Evolutionary conservation across 129 eudicot genomes (phyloP), one percentile per base, ranked within the genome.

Genomic region (carrot (Daucus carota)): DNA sequence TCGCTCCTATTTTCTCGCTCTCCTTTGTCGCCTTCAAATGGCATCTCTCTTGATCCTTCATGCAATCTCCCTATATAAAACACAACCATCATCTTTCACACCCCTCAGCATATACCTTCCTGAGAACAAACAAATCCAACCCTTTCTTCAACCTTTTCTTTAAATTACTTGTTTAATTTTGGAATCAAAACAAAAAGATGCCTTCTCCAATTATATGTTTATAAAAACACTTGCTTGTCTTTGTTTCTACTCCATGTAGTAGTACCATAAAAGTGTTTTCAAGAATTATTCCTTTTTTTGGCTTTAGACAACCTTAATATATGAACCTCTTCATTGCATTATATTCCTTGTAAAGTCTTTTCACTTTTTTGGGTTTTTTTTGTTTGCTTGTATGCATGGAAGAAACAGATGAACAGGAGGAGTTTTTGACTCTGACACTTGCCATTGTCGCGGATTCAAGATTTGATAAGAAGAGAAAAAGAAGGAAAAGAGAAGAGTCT

Each of bases 401-500:
- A 80, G 69, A 11, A 28, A 70, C 73, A 20, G 82, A 87, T 12
- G 80, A 89, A 20, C 85, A 81, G 0, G 88, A 89, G 69, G 87
- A 76, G 45, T 76, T 87, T 73, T 47, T 92, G 73, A 85, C 81
- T 75, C 85, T 92, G 10, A 79, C 87, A 42, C 94, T 92, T 5
- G 86, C 96, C 6, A 84, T 86, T 76, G 88, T 84, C 29, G 46
- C 86, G 0, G 85, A 83, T 47, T 80, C 90, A 12, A 31, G 73
- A 46, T 74, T 48, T 28, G 84, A 83, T 16, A 73, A 67, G 40
- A 84, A 71, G 81, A 22, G 57, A 36, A 89, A 92, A 73, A 79
- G 90, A 71, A 89, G 83, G 76, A 74, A 76, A 80, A 76, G 85
- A 32, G 87, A 85, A 8, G 76, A 70, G 62, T 70, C 76, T 28